Conservation (phyloP, 192 early-diverging fungal species). For the Coemansia sp. region DNA sequence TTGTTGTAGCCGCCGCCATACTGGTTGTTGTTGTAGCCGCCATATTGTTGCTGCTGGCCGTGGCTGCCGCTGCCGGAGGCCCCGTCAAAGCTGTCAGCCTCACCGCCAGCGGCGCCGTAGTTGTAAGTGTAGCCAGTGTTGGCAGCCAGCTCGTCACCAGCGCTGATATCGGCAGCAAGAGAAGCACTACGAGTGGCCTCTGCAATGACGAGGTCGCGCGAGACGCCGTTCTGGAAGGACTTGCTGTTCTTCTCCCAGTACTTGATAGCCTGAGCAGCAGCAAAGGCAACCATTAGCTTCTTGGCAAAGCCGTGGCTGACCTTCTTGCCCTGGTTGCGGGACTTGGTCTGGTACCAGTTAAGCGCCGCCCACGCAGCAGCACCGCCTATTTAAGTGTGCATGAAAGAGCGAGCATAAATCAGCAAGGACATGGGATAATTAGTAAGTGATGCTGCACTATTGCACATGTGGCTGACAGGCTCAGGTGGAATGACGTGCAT, state of each 20-base stretch:
- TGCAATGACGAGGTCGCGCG: slow-evolving; percentile 44
- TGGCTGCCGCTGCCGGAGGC: not conserved
- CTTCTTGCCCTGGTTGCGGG: slow-evolving; percentile 48
- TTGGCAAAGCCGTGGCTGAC: slow-evolving; percentile 47
- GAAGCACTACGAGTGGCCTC: slow-evolving; percentile 31
- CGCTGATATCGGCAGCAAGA: slow-evolving; percentile 25
- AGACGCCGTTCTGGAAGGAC: slow-evolving; percentile 43
- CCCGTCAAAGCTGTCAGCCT: slow-evolving; percentile 34
- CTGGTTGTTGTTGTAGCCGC: slow-evolving; percentile 17
- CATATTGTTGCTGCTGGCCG: slow-evolving; percentile 5
- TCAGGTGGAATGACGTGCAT: slow-evolving; percentile 8
- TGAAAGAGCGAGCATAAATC: not conserved
- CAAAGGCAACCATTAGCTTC: slow-evolving; percentile 52
- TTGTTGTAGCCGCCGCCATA: slow-evolving; percentile 13
- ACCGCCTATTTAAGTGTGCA: slow-evolving; percentile 32
- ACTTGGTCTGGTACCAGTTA: slow-evolving; percentile 55
- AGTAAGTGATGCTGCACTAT: slow-evolving; percentile 2
- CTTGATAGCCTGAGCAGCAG: slow-evolving; percentile 53
- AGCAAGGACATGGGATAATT: not conserved
- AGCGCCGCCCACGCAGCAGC: slow-evolving; percentile 57
- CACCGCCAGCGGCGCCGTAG: slow-evolving; percentile 18
- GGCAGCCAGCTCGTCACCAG: slow-evolving; percentile 6
- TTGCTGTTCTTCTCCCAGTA: slow-evolving; percentile 51
- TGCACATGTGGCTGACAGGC: slow-evolving; percentile 3
- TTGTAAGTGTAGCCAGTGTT: slow-evolving; percentile 14